Evolutionary conservation across 352 stramenopile genomes (phyloP).

Genomic region (Pythium sp.): DNA sequence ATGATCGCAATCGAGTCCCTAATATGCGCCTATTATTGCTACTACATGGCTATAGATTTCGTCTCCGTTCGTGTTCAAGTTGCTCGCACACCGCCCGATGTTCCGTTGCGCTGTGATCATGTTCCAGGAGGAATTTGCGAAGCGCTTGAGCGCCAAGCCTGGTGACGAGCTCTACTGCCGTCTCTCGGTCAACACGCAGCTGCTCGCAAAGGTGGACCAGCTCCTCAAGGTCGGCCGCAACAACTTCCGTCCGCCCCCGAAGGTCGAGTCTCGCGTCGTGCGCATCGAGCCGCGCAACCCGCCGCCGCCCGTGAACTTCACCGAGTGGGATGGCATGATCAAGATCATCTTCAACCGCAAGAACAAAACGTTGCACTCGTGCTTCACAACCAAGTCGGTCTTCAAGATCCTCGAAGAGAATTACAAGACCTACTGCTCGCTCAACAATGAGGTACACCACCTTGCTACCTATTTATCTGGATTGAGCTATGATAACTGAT

Average conservation of each 20-base stretch:
- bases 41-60: conserved; percentile 87
- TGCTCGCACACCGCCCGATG: conserved; percentile 96
- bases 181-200: conserved; percentile 98
- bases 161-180: conserved; percentile 98
- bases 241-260: conserved; percentile 98
- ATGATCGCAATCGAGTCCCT: not conserved
- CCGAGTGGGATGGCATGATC: conserved; percentile 99
- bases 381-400: conserved; percentile 96
- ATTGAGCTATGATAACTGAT: not conserved
- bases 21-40: not conserved
- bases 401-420: conserved; percentile 96
- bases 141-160: conserved; percentile 96
- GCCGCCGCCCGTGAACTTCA: conserved; percentile 98
- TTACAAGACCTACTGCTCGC: conserved; percentile 92
- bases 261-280: conserved; percentile 95
- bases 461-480: not conserved
- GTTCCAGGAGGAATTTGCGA: conserved; percentile 99
- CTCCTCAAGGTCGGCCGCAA: conserved; percentile 98
- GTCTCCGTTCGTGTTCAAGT: conserved; percentile 98
- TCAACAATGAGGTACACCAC: conserved; percentile 80
- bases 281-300: conserved; percentile 98
- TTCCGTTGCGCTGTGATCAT: conserved; percentile 99
- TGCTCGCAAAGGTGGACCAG: conserved; percentile 98
- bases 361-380: conserved; percentile 98
- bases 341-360: conserved; percentile 99